Percentiles rank a stretch among this genome's conserved stretches.
Conservation (phyloP, 139 green algal species). For the Chlamydomonas eustigma region DNA sequence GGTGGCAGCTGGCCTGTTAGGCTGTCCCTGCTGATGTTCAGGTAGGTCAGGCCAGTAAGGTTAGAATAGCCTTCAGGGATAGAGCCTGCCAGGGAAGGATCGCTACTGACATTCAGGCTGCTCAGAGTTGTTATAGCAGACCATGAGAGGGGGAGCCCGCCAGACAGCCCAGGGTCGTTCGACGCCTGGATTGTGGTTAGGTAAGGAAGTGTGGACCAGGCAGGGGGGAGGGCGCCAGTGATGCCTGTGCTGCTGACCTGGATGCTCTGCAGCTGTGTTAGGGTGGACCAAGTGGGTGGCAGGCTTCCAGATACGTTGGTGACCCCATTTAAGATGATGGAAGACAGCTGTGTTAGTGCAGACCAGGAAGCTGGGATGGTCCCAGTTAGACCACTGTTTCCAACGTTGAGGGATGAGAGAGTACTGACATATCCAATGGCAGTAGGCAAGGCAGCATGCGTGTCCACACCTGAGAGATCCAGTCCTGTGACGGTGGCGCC, state of each 20-base stretch:
- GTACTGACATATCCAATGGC: neutral
- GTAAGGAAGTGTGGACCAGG: neutral
- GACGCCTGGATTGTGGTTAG: neutral
- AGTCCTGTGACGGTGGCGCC: conserved; percentile 4
- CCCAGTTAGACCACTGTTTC: conserved; percentile 6
- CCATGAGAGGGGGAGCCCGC: neutral
- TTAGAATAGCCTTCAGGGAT: neutral
- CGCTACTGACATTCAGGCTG: neutral
- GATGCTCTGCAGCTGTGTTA: neutral
- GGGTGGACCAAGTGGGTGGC: neutral
- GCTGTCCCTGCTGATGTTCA: neutral
- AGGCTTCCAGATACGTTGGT: neutral
- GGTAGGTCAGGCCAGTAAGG: neutral
- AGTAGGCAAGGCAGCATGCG: neutral
- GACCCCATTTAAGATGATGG: neutral
- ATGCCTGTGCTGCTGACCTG: conserved; percentile 2
- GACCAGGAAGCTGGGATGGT: conserved; percentile 12
- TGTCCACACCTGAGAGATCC: too few species aligned
- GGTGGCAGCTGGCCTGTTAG: neutral
- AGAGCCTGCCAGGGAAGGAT: neutral
- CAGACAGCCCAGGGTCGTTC: conserved; percentile 1
- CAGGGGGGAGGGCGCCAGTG: neutral
- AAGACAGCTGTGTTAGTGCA: neutral
- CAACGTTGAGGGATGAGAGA: neutral
- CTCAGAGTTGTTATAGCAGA: neutral